phyloP scores from a whole-genome alignment of 2,329 filamentous ascomycete species.

The Colletotrichum endophyticum region DNA sequence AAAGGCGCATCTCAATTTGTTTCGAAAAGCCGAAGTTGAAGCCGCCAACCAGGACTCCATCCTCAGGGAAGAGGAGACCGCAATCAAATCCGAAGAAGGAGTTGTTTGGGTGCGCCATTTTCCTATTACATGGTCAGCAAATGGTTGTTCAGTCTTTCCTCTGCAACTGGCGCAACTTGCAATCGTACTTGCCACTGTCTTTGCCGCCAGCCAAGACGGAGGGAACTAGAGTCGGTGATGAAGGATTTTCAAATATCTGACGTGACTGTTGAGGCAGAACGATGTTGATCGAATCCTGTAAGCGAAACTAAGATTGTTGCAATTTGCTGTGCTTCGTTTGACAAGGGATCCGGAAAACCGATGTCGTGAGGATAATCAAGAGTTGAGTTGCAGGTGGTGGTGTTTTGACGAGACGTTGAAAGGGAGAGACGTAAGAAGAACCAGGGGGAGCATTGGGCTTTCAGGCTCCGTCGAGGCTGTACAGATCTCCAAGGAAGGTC shows the following conservation, averaged over 20 bases:
- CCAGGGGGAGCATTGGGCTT: not conserved
- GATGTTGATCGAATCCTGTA: not conserved
- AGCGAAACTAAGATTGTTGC: not conserved
- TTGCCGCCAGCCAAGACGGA: too few species aligned
- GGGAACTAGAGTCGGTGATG: too few species aligned
- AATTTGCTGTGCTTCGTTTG: not conserved
- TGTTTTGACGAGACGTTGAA: not conserved
- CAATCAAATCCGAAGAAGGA: not conserved
- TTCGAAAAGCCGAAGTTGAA: not conserved
- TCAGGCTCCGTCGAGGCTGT: accelerated
- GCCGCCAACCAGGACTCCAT: not conserved
- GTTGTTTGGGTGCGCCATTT: not conserved
- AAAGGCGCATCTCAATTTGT: not conserved
- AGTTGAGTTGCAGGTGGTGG: not conserved
- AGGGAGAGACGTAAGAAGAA: not conserved
- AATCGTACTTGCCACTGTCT: too few species aligned
- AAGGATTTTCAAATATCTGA: too few species aligned
- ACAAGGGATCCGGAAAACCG: not conserved
- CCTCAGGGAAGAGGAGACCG: not conserved
- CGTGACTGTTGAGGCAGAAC: not conserved
- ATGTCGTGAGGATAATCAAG: not conserved
- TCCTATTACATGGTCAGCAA: not conserved
- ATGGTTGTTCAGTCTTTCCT: not conserved
- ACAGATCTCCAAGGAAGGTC: not conserved
- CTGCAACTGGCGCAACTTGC: not conserved